Evolutionary conservation across 2,329 filamentous ascomycete species (phyloP), one percentile per base, ranked within the genome.

Genomic region (Dactylellina sp.): DNA sequence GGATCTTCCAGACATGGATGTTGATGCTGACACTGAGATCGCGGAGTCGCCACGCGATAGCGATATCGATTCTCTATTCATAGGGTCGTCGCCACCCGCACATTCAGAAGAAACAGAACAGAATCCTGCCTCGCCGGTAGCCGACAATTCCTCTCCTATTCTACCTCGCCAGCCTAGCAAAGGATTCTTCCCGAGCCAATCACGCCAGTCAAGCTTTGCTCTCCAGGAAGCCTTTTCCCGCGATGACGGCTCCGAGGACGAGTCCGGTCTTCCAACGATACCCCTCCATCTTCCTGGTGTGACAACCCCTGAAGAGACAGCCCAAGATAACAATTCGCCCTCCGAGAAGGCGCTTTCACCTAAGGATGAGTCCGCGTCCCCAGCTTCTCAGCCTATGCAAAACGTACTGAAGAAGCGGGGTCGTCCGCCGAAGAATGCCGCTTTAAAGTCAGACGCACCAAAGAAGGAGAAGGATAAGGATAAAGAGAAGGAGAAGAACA

Each of bases 61-160:
- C 44, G 71, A 75, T 44, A 52, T 75, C 14, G 71, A 75, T 46
- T 75, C 71, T 9, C 44, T 75, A 7, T 75, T 75, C 57, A 70
- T 75, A 25, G 71, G 71, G 11, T 75, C 71, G n/a, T 75, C 71
- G 16, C 70, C 70, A 22, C 61, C 70, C 11, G 56, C 61, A 7
- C 61, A 74, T 37, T 62, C 70, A 12, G 61, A 66, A 22, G 28
- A 40, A 7, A 37, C 46, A 11, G 70, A 65, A 24, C 55, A 61
- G 12, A 62, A 66, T 42, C 61, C 57, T n/a, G 35, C 61, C 7
- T 66, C 70, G 37, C 70, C 70, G 35, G 55, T 37, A 11, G 46
- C 42, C 2, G 53, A 59, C 1, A 56, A 47, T 35, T 63, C 60
- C 1, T 66, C 62, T 24, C 70, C 70, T 6, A 49, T 66, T 9